Base-by-base conservation (phyloP, 2,329 filamentous ascomycete species). In the Fusarium sp. region DNA sequence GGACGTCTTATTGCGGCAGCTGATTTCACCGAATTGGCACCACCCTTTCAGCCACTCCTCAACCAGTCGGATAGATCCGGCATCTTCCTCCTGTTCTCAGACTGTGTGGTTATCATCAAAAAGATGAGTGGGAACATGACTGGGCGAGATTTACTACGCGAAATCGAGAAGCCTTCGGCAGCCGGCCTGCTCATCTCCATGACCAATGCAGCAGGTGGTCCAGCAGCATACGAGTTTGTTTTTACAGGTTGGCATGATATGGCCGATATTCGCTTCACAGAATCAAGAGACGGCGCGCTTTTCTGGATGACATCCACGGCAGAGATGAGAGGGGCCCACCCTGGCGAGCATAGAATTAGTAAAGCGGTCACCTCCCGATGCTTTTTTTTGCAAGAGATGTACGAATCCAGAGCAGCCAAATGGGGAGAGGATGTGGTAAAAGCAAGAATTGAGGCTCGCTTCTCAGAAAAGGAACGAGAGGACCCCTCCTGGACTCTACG, bases 341-440 rank as follows among this genome's bases (percentile, higher is more conserved):
- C 80, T 1, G 81, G 83, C 4, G 62, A 83, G 51, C 73, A 79
- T 51, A 73, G 72, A 15, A 71, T 77, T 12, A 76, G 80, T 69
- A 84, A 83, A 26, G 80, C 82, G 15, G 80, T 85, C 21, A 89
- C 89, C 3, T 83, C 89, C 12, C 85, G 90, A 28, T 91, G 88
- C 62, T 91, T 97, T 73, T 78, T 91, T 39, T 84, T 97, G 2
- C 87, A 90, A 49, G 92, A 93, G 51, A 80, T 86, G 9, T 95
- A 95, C 71, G 92, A 97, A 74, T 89, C 89, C 24, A 94, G 90
- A 76, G 92, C 91, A 2, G 82, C 84, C 19, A 92, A 90, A 62
- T 89, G 93, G 78, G 88, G 89, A 26, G 95, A 98, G 78, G 96
- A 98, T 67, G 84, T 97, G 14, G 88, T 89, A 46, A 96, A 95